Evolutionary conservation across 1,284 basidiomycete species (phyloP).

Genomic region (Pseudomicrostroma phylloplanum): DNA sequence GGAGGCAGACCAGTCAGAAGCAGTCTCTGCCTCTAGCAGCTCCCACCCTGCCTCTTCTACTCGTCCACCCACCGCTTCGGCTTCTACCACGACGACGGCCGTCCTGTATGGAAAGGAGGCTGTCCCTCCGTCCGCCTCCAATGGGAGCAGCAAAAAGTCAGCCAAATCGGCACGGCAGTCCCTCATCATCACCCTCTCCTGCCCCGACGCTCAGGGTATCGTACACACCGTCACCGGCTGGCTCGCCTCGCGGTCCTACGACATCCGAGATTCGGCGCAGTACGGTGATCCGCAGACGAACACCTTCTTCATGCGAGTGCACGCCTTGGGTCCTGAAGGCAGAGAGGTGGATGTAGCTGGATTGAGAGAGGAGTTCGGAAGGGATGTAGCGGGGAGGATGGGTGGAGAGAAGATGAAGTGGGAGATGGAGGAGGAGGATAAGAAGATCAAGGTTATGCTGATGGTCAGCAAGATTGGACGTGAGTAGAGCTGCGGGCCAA

Average conservation of each 20-base stretch:
- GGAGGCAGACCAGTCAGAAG: neutral
- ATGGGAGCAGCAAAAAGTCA: too few relatives aligned
- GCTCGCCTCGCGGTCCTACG: constrained; percentile 36
- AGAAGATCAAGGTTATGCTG: constrained; percentile 41
- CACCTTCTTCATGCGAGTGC: constrained; percentile 49
- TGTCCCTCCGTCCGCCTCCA: too few relatives aligned
- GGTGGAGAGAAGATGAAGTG: constrained; percentile 24
- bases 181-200: constrained; percentile 44
- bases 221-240: constrained; percentile 40
- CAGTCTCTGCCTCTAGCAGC: neutral
- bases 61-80: too few relatives aligned
- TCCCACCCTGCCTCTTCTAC: neutral
- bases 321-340: constrained; percentile 28
- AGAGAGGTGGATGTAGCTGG: constrained; percentile 17
- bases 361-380: constrained; percentile 26
- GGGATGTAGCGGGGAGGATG: constrained; percentile 14
- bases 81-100: neutral
- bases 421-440: constrained; percentile 37
- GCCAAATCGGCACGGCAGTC: neutral
- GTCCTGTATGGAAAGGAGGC: too few relatives aligned
- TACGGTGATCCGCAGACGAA: constrained; percentile 41
- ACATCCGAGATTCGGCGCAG: constrained; percentile 48
- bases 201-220: constrained; percentile 45
- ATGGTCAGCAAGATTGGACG: constrained; percentile 48
- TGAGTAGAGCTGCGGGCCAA: constrained; percentile 9